Evolutionary conservation across 305 asterid species (phyloP), one percentile per base, ranked within the genome.

Genomic region (Fraxinus nigra): DNA sequence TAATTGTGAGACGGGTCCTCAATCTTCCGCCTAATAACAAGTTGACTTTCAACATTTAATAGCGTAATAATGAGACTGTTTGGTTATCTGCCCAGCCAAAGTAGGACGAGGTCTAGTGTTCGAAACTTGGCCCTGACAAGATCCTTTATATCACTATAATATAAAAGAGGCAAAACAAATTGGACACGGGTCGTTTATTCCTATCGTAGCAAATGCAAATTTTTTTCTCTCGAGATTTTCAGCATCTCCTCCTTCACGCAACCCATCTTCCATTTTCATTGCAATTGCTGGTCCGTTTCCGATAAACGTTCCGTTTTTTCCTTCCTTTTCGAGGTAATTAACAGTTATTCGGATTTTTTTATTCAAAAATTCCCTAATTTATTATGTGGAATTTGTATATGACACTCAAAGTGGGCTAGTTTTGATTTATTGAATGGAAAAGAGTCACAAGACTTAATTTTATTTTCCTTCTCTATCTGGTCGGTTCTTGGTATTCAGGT

Each of bases 211-310:
- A 24, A 24, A 24, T 24, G 26, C 26, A 24, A 24, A 0, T 24
- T 24, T 24, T 24, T 24, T 24, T 24, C 26, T 24, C 26, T 24
- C 26, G 26, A 24, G 26, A 24, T 24, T 24, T 24, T 24, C 26
- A 24, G 26, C 26, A 24, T 24, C 26, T 24, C 26, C 26, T 24
- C 26, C 26, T 24, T 24, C 26, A 24, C 26, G 26, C 26, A 24
- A 24, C 26, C 26, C 26, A 24, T 24, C 26, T 24, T 24, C 26
- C 26, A 24, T 24, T 24, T 95, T 95, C 92, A 92, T 94, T 80
- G 98, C 99, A 80, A 89, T 94, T 84, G 94, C 99, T 48, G 89
- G 14, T 89, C 93, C 34, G 81, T 95, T 82, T 87, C 91, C 32
- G 97, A 95, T 80, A 97, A 94, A 82, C 92, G 85, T 80, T 85